Conservation (phyloP, 78 protist species). For the Speleostelium caveatum region DNA sequence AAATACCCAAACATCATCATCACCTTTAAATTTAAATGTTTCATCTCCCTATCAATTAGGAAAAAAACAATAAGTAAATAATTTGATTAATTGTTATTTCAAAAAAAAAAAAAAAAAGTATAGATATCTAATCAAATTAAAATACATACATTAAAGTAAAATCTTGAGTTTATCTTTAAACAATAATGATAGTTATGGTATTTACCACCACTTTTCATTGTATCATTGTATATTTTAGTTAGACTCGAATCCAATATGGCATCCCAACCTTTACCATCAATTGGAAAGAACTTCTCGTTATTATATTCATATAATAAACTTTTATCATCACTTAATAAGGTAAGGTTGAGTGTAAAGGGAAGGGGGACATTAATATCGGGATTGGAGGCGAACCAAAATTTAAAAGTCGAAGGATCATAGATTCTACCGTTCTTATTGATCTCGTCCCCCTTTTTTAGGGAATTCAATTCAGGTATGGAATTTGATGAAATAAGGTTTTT, state of each 20-base stretch:
- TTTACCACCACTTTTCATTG: neutral
- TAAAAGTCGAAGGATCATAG: no score
- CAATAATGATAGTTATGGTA: slow-evolving; percentile 76
- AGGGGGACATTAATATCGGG: no score
- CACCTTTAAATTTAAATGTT: slow-evolving; percentile 32
- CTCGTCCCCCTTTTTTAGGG: no score
- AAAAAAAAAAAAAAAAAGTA: no score
- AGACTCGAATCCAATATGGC: no score
- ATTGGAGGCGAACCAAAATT: no score
- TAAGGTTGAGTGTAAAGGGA: neutral
- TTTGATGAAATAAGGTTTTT: neutral
- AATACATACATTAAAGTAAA: neutral
- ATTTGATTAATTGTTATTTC: no score
- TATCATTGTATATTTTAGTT: neutral
- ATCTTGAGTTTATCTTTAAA: neutral
- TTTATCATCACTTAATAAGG: neutral
- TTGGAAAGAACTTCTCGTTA: slow-evolving; percentile 20
- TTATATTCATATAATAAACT: neutral
- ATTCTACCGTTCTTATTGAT: no score
- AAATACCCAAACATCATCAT: slow-evolving; percentile 74
- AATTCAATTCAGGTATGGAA: neutral
- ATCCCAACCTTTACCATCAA: slow-evolving; percentile 34
- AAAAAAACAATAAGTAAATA: neutral
- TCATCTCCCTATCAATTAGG: slow-evolving; percentile 10
- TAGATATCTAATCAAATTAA: neutral